Evolutionary conservation across 768 basidiomycete species (phyloP).

Genomic region (Tephrocybe rancida): DNA sequence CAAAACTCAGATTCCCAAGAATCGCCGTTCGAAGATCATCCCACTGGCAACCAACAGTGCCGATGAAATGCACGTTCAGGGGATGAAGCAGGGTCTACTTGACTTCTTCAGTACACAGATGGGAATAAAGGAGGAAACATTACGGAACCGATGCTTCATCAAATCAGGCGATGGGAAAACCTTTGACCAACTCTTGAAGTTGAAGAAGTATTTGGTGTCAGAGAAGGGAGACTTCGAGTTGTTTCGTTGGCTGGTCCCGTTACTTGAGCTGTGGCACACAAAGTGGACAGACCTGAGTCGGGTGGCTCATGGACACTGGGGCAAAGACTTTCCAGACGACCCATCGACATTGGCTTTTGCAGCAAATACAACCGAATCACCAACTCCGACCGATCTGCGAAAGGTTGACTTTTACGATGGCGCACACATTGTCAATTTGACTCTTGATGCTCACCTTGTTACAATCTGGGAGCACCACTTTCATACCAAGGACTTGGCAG

Average conservation of each 20-base stretch:
- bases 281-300: conserved; percentile 33
- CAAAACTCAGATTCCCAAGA: conserved; percentile 14
- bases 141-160: conserved; percentile 11
- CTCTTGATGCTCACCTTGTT: conserved; percentile 21
- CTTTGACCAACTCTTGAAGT: conserved; percentile 7
- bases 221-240: conserved; percentile 20
- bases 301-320: conserved; percentile 21
- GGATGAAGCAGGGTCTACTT: conserved; percentile 18
- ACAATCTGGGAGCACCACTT: conserved; percentile 22
- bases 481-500: conserved; percentile 9
- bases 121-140: conserved; percentile 14
- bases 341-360: conserved; percentile 17
- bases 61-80: conserved; percentile 7
- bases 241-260: conserved; percentile 21
- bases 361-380: conserved; percentile 19
- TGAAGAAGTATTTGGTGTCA: conserved; percentile 10
- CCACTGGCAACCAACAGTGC: conserved; percentile 13
- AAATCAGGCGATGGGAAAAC: conserved; percentile 22
- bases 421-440: conserved; percentile 9
- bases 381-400: conserved; percentile 22
- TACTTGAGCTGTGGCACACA: conserved; percentile 34
- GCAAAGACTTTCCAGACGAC: conserved; percentile 16
- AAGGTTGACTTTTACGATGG: conserved; percentile 24
- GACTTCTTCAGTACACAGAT: conserved; percentile 17
- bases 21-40: conserved; percentile 9